Evolutionary conservation across 805 yeast genomes (phyloP).

Genomic region (Cyberlindnera euphorbiae): DNA sequence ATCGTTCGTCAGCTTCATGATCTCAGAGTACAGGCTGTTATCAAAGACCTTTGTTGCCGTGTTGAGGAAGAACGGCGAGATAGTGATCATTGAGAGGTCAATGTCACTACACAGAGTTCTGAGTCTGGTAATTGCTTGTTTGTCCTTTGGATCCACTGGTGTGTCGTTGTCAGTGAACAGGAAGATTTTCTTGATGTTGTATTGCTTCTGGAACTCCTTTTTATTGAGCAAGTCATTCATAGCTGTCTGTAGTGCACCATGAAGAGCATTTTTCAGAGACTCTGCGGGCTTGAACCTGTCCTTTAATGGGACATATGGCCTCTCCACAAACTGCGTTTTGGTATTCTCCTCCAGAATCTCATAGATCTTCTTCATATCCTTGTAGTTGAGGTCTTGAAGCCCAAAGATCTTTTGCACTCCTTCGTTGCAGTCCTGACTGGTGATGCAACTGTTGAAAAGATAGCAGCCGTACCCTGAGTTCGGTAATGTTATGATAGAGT

Average conservation of each 20-base stretch:
- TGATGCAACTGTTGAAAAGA: slow-evolving; percentile 44
- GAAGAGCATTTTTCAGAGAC: slow-evolving; percentile 29
- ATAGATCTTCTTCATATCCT: slow-evolving; percentile 51
- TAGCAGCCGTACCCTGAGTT: slow-evolving; percentile 73
- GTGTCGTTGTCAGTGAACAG: slow-evolving; percentile 71
- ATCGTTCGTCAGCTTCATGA: slow-evolving; percentile 33
- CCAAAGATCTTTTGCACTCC: slow-evolving; percentile 49
- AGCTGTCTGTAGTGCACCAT: slow-evolving; percentile 43
- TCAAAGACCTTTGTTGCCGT: slow-evolving; percentile 37
- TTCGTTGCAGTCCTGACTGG: slow-evolving; percentile 29
- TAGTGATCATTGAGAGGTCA: slow-evolving; percentile 45
- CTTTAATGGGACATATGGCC: slow-evolving; percentile 23
- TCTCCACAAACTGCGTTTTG: slow-evolving; percentile 14
- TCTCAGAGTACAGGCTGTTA: slow-evolving; percentile 46
- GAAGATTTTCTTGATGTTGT: slow-evolving; percentile 55
- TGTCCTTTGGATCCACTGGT: slow-evolving; percentile 47
- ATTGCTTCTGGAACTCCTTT: slow-evolving; percentile 36
- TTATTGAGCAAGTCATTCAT: slow-evolving; percentile 49
- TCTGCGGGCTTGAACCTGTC: slow-evolving; percentile 28
- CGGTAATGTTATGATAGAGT: slow-evolving; percentile 59
- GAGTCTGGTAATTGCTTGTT: slow-evolving; percentile 40
- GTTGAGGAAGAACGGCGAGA: slow-evolving; percentile 61
- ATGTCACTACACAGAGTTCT: slow-evolving; percentile 58
- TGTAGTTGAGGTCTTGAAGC: slow-evolving; percentile 49
- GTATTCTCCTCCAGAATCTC: slow-evolving; percentile 43